Conservation (phyloP, 352 stramenopile genomes). For the Phytophthora sp. region DNA sequence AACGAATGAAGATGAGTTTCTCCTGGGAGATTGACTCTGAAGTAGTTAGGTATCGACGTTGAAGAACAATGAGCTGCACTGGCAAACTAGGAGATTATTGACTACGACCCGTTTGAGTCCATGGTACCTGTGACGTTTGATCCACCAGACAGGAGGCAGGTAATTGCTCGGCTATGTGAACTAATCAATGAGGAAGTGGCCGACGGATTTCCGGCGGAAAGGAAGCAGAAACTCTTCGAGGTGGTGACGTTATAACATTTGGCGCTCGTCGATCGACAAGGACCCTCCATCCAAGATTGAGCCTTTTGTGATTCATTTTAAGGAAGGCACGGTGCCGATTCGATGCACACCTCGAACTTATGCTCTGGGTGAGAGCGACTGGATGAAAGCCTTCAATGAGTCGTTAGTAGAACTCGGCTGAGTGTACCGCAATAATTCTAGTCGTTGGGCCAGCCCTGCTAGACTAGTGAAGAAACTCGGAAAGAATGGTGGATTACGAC, state of each 20-base stretch:
- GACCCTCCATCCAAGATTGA: neutral
- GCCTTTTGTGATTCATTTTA: neutral
- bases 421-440: neutral
- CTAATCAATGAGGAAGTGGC: neutral
- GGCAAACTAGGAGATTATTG: neutral
- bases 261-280: neutral
- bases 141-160: neutral
- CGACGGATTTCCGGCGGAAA: neutral
- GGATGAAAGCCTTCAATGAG: conserved; percentile 4
- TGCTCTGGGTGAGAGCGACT: neutral
- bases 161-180: neutral
- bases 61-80: neutral
- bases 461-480: neutral
- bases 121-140: neutral
- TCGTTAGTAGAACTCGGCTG: neutral
- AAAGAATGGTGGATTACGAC: neutral
- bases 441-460: neutral
- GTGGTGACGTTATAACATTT: neutral
- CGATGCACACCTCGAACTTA: neutral
- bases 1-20: neutral
- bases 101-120: neutral
- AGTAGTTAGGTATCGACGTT: neutral
- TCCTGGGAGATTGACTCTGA: neutral
- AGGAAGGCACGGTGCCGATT: neutral
- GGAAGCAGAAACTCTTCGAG: neutral